Evolutionary conservation across 495 filamentous ascomycete genomes (phyloP), one percentile per base, ranked within the genome.

Genomic region (Rhypophila decipiens): DNA sequence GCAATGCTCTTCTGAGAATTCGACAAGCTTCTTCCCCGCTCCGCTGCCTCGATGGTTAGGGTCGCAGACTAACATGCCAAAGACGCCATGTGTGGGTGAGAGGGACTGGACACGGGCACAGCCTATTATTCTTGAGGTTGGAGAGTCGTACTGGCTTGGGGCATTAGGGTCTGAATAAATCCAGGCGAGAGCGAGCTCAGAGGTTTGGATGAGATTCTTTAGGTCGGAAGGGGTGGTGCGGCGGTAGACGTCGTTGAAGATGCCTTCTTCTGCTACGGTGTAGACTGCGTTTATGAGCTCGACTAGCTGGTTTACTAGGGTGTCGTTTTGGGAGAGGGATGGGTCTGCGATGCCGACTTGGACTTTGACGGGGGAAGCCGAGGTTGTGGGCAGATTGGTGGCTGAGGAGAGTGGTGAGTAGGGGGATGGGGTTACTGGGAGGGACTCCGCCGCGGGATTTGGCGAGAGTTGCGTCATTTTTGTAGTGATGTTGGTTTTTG

Each of bases 171-270:
- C 12, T 19, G 36, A 5, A 19, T n/a, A 12, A n/a, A n/a, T n/a
- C 42, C 42, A 45, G 1, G 42, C 42, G 5, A 45, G 27, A 11
- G 52, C 47, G 39, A 55, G 44, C 48, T 55, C 38, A 40, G 46
- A 20, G 47, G 42, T 31, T 35, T 47, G 37, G 35, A 55, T 41
- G 39, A 55, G 34, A 39, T 9, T 22, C 9, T 8, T n/a, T 4
- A 51, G 23, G 19, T 46, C 42, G 27, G 23, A 15, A 21, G 4
- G 9, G 35, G 1, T 21, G 2, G 49, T 46, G 27, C 49, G 49
- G 5, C 17, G 35, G 13, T 31, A 31, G 7, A 7, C 27, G 13
- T 7, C 7, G 27, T 31, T 31, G 27, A 31, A 31, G 27, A 31
- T 31, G 7, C 27, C 27, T 31, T 31, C 27, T 31, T 31, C 27